phyloP scores from a whole-genome alignment of 106 monocot species.

The Dendrobium catenatum region DNA sequence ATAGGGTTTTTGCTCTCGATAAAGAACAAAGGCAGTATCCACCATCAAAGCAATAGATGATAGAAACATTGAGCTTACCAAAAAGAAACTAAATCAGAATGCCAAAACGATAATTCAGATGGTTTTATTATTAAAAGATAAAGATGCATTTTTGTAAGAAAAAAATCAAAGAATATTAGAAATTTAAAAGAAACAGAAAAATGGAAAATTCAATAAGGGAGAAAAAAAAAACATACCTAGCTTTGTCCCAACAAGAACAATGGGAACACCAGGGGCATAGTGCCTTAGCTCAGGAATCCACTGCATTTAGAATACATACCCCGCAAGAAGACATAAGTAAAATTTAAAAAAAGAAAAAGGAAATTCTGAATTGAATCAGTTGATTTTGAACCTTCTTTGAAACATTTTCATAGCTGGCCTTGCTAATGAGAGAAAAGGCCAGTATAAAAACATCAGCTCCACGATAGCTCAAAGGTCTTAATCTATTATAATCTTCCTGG shows the following conservation, averaged over 20 bases:
- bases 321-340: not conserved
- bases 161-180: too few species aligned
- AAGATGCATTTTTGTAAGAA: too few species aligned
- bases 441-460: constrained; percentile 4
- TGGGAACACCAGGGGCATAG: constrained; percentile 5
- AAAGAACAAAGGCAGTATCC: too few species aligned
- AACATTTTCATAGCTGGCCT: constrained; percentile 8
- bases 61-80: too few species aligned
- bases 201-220: not conserved
- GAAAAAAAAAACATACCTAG: not conserved
- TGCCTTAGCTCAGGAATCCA: constrained; percentile 6
- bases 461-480: constrained; percentile 4
- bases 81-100: too few species aligned
- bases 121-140: too few species aligned
- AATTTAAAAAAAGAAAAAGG: not conserved
- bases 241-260: constrained; percentile 2
- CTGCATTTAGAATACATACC: constrained; percentile 3
- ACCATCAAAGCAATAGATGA: too few species aligned
- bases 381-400: not conserved
- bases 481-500: constrained; percentile 5
- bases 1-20: too few species aligned
- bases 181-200: too few species aligned
- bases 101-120: too few species aligned
- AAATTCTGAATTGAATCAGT: too few species aligned
- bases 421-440: constrained; percentile 5